Evolutionary conservation across 352 stramenopile species (phyloP).

Genomic region (Phytophthora multivora): DNA sequence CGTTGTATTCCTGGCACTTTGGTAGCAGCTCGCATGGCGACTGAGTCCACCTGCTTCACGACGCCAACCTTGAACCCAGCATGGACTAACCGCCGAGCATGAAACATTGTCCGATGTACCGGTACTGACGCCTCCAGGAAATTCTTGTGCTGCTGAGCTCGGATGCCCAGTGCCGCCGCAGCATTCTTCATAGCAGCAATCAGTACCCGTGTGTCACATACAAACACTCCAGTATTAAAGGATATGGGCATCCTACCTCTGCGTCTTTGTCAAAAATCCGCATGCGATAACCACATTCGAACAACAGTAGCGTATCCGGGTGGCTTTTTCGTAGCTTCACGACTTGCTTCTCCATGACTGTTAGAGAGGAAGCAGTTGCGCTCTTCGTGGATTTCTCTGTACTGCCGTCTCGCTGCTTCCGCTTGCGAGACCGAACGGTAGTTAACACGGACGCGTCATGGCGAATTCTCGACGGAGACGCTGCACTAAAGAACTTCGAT

Average conservation of each 20-base stretch:
- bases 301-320: conserved; percentile 60
- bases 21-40: conserved; percentile 16
- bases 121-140: conserved; percentile 64
- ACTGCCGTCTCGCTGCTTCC: conserved; percentile 14
- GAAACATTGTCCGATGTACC: conserved; percentile 42
- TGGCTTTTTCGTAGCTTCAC: conserved; percentile 46
- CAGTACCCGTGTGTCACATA: too few species aligned
- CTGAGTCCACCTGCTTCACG: conserved; percentile 67
- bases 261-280: conserved; percentile 79
- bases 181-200: conserved; percentile 27
- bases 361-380: conserved; percentile 26
- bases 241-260: conserved; percentile 22
- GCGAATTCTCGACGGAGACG: not conserved
- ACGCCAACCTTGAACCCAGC: conserved; percentile 68
- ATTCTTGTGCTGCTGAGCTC: conserved; percentile 33
- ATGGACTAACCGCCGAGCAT: conserved; percentile 49
- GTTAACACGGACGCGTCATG: conserved; percentile 8
- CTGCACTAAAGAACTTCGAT: conserved; percentile 4
- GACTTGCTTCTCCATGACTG: conserved; percentile 83
- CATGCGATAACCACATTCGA: conserved; percentile 86
- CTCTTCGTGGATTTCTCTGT: not conserved
- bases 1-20: conserved; percentile 12
- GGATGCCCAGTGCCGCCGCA: conserved; percentile 41
- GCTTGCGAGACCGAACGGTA: conserved; percentile 14
- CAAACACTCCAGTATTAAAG: not conserved